Evolutionary conservation across 2,329 filamentous ascomycete genomes (phyloP), one percentile per base, ranked within the genome.

Genomic region (Simplicillium aogashimaense): DNA sequence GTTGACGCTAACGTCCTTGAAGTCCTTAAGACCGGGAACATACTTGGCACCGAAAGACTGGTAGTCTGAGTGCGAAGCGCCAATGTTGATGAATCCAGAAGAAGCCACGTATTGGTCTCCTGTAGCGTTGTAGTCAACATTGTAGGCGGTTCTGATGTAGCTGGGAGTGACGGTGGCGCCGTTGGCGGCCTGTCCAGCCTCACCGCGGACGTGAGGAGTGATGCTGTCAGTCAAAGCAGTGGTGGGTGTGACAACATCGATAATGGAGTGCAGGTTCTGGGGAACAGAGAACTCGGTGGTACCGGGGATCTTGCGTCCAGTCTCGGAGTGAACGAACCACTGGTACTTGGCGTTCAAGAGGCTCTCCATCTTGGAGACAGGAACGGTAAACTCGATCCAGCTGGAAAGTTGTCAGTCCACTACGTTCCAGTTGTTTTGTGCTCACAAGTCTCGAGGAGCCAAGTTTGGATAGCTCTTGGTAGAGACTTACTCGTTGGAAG

Each of bases 1-100:
- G 10, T 37, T 40, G 20, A 45, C 43, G 8, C 41, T 36, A n/a
- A 37, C 39, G 31, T 45, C 45, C n/a, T 37, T 29, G 11, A 48
- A 44, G 29, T 44, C 39, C 13, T 13, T 13, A 12, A 15, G 13
- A 12, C 30, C 30, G 13, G 30, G 15, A 5, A 15, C 12, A 12
- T 32, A 32, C 13, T 15, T 32, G 6, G 5, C 6, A 5, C 12
- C 30, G 15, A 32, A 32, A 15, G 12, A 7, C 6, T 12, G 6
- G 30, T 7, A 32, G 30, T 32, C 30, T 5, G 12, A 13, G 30
- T 32, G 30, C 5, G 12, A n/a, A 15, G 30, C 30, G 13, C 30
- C 30, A 12, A 32, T 15, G 15, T 32, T 15, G 30, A 32, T 13
- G 30, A 32, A 32, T 5, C 30, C 30, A 12, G 30, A 7, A 12